Percentiles rank a stretch among this genome's conserved stretches.
Conservation (phyloP, 352 stramenopile genomes). For the Globisporangium irregulare region DNA sequence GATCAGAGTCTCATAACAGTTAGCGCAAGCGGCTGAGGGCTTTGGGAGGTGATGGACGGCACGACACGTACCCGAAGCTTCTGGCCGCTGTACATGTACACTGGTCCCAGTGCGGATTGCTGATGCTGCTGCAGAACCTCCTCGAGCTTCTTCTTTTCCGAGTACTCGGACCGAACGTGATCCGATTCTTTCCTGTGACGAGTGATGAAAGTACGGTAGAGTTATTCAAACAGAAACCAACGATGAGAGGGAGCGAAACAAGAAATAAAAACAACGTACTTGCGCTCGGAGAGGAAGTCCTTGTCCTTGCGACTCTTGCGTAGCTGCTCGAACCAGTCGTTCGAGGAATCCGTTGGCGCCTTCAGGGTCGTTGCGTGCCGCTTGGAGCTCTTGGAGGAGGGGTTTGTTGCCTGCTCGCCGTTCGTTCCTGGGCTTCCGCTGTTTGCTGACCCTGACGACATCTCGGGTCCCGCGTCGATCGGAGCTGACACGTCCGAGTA, state of each 20-base stretch:
- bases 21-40: too few species aligned
- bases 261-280: conserved; percentile 11
- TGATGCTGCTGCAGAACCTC: conserved; percentile 21
- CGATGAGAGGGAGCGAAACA: background rate
- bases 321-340: conserved; percentile 58
- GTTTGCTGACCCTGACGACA: background rate
- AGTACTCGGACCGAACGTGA: conserved; percentile 30
- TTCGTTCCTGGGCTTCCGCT: conserved; percentile 1
- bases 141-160: conserved; percentile 36
- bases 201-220: too few species aligned
- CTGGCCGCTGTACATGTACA: conserved; percentile 89
- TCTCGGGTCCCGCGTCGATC: conserved; percentile 1
- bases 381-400: conserved; percentile 8
- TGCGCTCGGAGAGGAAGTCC: conserved; percentile 61
- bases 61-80: conserved; percentile 58
- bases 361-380: conserved; percentile 36
- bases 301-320: conserved; percentile 41
- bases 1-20: background rate
- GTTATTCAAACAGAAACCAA: background rate
- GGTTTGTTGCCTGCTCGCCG: background rate
- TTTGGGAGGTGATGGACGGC: background rate
- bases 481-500: background rate
- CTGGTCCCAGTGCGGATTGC: conserved; percentile 15
- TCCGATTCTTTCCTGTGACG: conserved; percentile 29
- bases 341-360: conserved; percentile 70